Conservation (phyloP, 2,329 filamentous ascomycete genomes). For the Cadophora sp. region DNA sequence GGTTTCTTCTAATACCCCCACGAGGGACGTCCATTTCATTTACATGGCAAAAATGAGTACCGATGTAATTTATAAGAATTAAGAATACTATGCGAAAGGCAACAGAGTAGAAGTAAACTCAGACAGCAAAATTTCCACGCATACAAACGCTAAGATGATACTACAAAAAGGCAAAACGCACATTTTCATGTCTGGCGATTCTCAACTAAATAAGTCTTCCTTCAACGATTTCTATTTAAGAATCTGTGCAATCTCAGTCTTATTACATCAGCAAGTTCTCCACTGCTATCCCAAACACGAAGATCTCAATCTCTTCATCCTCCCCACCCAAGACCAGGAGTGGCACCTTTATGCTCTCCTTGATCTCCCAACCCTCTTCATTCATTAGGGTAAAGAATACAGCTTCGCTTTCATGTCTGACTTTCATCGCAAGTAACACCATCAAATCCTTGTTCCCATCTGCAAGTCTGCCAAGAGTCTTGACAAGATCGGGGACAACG, state of each 20-base stretch:
- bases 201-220: too few species aligned
- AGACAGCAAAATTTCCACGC: too few species aligned
- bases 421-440: conserved; percentile 69
- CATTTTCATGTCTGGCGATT: too few species aligned
- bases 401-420: conserved; percentile 69
- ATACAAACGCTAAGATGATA: too few species aligned
- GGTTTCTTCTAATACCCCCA: too few species aligned
- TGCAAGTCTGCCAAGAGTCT: conserved; percentile 52
- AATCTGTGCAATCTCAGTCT: background rate
- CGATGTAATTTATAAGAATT: too few species aligned
- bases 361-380: conserved; percentile 35
- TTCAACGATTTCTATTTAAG: background rate
- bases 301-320: conserved; percentile 42
- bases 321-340: conserved; percentile 39
- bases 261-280: background rate
- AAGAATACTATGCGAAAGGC: too few species aligned
- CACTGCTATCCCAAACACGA: conserved; percentile 34
- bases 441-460: conserved; percentile 25
- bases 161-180: too few species aligned
- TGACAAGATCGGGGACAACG: conserved; percentile 67
- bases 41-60: too few species aligned
- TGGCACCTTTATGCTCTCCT: conserved; percentile 31
- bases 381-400: conserved; percentile 70
- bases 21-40: too few species aligned
- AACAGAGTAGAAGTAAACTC: too few species aligned